These are phyloP conservation scores for Candida awuae DNA, from an alignment of 805 yeast species.

Conservation along the genomic window DNA sequence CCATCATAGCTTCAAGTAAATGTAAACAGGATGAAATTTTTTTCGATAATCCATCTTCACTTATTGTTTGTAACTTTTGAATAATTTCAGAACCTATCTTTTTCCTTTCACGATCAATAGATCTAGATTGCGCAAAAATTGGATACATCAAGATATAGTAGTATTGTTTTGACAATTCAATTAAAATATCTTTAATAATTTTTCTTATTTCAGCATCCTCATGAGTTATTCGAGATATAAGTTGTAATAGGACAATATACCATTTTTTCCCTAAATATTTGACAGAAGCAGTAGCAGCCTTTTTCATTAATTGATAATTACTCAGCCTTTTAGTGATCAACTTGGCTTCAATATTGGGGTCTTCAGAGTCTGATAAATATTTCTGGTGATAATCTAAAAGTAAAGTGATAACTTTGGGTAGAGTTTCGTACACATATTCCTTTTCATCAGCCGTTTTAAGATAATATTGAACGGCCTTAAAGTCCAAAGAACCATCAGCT, in stretches of 20 bases:
- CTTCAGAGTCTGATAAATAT: slow-evolving; percentile 11
- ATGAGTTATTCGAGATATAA: slow-evolving; percentile 72
- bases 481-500: slow-evolving; percentile 45
- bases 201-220: slow-evolving; percentile 47
- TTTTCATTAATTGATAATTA: slow-evolving; percentile 9
- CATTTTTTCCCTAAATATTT: slow-evolving; percentile 39
- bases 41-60: slow-evolving; percentile 10
- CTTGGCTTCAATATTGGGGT: background rate
- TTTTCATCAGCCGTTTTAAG: slow-evolving; percentile 49
- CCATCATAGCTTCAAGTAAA: slow-evolving; percentile 36
- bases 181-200: slow-evolving; percentile 49
- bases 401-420: slow-evolving; percentile 82
- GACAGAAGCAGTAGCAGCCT: slow-evolving; percentile 16
- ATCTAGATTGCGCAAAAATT: slow-evolving; percentile 60
- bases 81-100: slow-evolving; percentile 40
- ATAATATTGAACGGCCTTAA: slow-evolving; percentile 47
- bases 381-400: slow-evolving; percentile 75
- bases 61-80: slow-evolving; percentile 23
- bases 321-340: slow-evolving; percentile 2
- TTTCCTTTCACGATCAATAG: slow-evolving; percentile 41
- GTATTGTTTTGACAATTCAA: slow-evolving; percentile 50
- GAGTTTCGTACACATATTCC: slow-evolving; percentile 49
- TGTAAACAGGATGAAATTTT: slow-evolving; percentile 26
- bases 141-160: slow-evolving; percentile 87
- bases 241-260: slow-evolving; percentile 81